Base-by-base conservation (phyloP, 225 moss, liverwort and hornwort genomes). In the Pseudisothecium myosuroides region DNA sequence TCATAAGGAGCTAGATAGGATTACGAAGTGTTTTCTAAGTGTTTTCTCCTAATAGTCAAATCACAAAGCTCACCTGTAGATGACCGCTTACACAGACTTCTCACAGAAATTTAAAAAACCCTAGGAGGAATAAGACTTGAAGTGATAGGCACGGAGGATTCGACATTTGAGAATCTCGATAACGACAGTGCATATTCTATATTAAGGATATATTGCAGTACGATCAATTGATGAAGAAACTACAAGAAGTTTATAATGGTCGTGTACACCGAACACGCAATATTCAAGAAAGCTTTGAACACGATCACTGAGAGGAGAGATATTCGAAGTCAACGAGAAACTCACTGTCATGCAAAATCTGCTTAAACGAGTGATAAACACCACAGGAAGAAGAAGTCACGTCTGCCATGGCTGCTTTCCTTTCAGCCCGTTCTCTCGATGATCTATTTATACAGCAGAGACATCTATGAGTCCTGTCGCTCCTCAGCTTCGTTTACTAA, bases 331-430 rank as follows among this genome's bases (percentile, higher is more conserved):
- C 64, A 14, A 61, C 10, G 47, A 89, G 75, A 60, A 78, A 93
- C 94, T 92, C 87, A 94, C 94, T 92, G 79, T 94, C 94, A 64
- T 86, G 92, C 75, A 90, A 63, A 80, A 90, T 90, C 76, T 94
- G 92, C 91, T 92, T 91, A 65, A 94, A 93, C 83, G 93, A 88
- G 60, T 85, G 93, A 84, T 92, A 90, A 59, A 71, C 93, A 86
- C 87, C 81, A 62, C 76, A n/a, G 29, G 91, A 87, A 82, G 94
- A 92, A 87, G 94, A 92, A 88, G 79, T 76, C 85, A 65, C 32
- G 76, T 50, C 12, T 50, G 76, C 34, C 76, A 76, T 76, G 55
- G 54, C 54, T 54, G 6, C 17, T 54, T 54, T 17, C 54, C 54
- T 54, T 54, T 54, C 17, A 54, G 17, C 54, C 12, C 54, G 54